Base-by-base conservation (phyloP, 2,329 filamentous ascomycete genomes). In the Penicillium sp. region DNA sequence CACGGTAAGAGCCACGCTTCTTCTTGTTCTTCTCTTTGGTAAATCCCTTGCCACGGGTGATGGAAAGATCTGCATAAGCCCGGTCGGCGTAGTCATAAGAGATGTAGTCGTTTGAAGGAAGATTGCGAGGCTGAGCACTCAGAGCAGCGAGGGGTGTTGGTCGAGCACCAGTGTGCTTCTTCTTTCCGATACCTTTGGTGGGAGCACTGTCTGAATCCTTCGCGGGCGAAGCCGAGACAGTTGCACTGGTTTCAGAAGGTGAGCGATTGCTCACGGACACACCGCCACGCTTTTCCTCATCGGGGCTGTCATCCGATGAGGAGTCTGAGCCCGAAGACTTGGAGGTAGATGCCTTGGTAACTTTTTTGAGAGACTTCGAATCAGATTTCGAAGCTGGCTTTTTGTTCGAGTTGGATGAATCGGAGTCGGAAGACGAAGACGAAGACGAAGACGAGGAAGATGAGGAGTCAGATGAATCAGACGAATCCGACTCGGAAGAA, bases 1-100 rank as follows among this genome's bases (percentile, higher is more conserved):
- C 92, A 32, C 84, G 80, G 74, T 95, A 98, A 50, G 83, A 86
- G 34, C 92, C 92, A 54, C 80, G 76, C 75, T 88, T 89, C 76
- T 88, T 92, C 75, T 98, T 98, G 70, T 98, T 98, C 80, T 98
- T 98, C 73, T 96, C 92, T 74, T 98, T 98, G 43, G 90, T 96
- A 69, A 98, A 98, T 3, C 87, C 88, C 71, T 95, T 96, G 56
- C 92, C 92, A 62, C 84, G 86, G 20, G 90, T 96, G 26, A 95
- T 77, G 32, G 88, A 85, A 47, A 98, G 70, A 60, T 95, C 89
- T 51, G 87, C 77, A 59, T 89, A 85, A 6, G 93, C 93, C 52
- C 80, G 80, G 54, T 92, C 83, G 15, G 89, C 90, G 67, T 96
- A 98, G 47, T 84, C 82, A 62, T 95, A 87, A 14, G 80, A 74